Evolutionary conservation across 106 monocot genomes (phyloP).

Genomic region (Allium cepa): DNA sequence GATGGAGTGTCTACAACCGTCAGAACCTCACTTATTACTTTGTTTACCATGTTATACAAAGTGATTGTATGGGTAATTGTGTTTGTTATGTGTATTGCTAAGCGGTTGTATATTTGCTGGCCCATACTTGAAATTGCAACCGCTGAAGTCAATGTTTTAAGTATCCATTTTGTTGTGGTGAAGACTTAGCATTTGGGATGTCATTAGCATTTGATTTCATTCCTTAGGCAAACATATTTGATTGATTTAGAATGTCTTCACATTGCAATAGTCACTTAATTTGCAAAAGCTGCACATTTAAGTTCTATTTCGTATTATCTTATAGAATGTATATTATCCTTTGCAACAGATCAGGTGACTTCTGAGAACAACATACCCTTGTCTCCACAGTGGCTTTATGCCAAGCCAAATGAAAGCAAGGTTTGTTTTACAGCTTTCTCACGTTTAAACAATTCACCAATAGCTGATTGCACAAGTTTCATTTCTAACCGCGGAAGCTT

Average conservation of each 20-base stretch:
- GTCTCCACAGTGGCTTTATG: constrained; percentile 94
- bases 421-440: constrained; percentile 18
- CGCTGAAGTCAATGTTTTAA: too few relatives aligned
- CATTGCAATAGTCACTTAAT: neutral
- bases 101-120: too few relatives aligned
- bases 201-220: neutral
- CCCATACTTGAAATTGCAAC: too few relatives aligned
- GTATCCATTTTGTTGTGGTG: neutral
- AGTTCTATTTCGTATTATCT: too few relatives aligned
- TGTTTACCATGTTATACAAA: too few relatives aligned
- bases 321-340: constrained; percentile 3
- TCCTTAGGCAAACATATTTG: neutral
- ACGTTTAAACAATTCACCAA: too few relatives aligned
- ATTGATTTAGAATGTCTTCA: neutral
- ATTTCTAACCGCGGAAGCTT: too few relatives aligned
- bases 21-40: too few relatives aligned
- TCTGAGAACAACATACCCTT: constrained; percentile 80
- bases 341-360: constrained; percentile 58
- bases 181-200: neutral
- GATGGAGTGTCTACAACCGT: too few relatives aligned
- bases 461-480: too few relatives aligned
- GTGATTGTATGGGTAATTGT: too few relatives aligned
- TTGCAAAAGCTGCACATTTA: neutral
- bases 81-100: too few relatives aligned
- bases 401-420: constrained; percentile 73